Conservation (phyloP, 805 yeast genomes). For the Helenozyma rhizophorensis region DNA sequence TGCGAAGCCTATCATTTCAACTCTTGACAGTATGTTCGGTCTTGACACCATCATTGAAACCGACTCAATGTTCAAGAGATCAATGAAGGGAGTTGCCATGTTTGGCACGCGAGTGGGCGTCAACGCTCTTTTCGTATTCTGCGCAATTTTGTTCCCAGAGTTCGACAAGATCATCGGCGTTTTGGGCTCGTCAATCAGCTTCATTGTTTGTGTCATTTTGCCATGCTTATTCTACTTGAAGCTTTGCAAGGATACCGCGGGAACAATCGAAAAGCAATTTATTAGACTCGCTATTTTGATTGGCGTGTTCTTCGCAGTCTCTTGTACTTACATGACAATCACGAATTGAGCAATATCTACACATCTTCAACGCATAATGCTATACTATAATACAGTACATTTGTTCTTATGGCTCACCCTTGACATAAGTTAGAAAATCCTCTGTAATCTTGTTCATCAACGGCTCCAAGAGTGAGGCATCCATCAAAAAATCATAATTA, state of each 20-base stretch:
- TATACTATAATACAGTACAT: background rate
- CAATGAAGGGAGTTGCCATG: constrained; percentile 7
- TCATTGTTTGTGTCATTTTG: constrained; percentile 70
- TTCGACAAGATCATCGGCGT: constrained; percentile 81
- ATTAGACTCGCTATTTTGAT: constrained; percentile 8
- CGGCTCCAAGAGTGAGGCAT: constrained; percentile 21
- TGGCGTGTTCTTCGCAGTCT: constrained; percentile 13
- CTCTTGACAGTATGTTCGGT: constrained; percentile 53
- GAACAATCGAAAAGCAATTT: constrained; percentile 12
- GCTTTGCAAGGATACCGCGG: constrained; percentile 16
- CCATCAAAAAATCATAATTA: constrained; percentile 36
- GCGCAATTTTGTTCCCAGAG: constrained; percentile 66
- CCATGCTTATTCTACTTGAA: constrained; percentile 65
- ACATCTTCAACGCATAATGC: background rate
- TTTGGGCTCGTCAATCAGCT: constrained; percentile 76
- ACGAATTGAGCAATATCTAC: constrained; percentile 4
- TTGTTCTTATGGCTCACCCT: background rate
- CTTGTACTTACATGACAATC: constrained; percentile 18
- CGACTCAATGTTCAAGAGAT: constrained; percentile 4
- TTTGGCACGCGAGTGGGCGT: constrained; percentile 35
- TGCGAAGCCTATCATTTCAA: constrained; percentile 75
- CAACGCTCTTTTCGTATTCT: constrained; percentile 51
- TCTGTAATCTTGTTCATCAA: constrained; percentile 29
- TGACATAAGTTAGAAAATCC: constrained; percentile 19
- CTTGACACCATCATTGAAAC: constrained; percentile 18